Base-by-base conservation (phyloP, 163 green algal genomes). In the Trebouxia gelatinosa region DNA sequence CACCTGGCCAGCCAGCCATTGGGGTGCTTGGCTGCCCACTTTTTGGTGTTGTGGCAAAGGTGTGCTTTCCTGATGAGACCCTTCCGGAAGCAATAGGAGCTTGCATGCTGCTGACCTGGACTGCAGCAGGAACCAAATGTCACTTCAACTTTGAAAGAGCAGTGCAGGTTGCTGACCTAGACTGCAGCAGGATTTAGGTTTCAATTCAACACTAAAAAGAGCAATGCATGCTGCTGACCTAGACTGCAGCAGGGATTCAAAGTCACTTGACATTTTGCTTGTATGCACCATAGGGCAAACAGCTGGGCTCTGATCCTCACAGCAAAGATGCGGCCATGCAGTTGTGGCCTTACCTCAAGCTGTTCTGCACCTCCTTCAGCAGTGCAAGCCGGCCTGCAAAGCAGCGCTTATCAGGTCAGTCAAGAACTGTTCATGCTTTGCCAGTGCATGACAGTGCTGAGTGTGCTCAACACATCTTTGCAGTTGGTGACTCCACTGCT, bases 61-160 rank as follows among this genome's bases (percentile, higher is more conserved):
- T 89, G 85, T 6, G 80, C 85, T 74, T 89, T 89, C 17, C 85
- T 48, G 62, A 86, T 89, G 17, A 89, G 77, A 3, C 85, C 85
- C 64, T 89, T 89, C 46, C 85, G 80, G 34, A 89, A 78, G 74
- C 85, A 89, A 43, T 89, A 89, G 74, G 77, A 81, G 75, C 62
- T 84, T 23, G 66, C 76, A 2, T 35, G 28, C 62, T 80, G 75
- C 2, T 59, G 31, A 48, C 80, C 80, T 84, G 74, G 57, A 70
- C 59, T 62, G 34, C 74, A 67, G 17, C 32, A n/a, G 64, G 17
- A 7, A 4, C 11, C 26, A 34, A 23, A 34, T 48, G n/a, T 74
- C n/a, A 50, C 5, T 28, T 2, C 16, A n/a, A 38, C 67, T 75
- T 21, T 11, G 21, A 6, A 26, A 2, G 21, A 61, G 19, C 1